These are phyloP conservation scores for Elsinoe fawcettii DNA, from an alignment of 2,329 filamentous ascomycete genomes.

Conservation along the genomic window DNA sequence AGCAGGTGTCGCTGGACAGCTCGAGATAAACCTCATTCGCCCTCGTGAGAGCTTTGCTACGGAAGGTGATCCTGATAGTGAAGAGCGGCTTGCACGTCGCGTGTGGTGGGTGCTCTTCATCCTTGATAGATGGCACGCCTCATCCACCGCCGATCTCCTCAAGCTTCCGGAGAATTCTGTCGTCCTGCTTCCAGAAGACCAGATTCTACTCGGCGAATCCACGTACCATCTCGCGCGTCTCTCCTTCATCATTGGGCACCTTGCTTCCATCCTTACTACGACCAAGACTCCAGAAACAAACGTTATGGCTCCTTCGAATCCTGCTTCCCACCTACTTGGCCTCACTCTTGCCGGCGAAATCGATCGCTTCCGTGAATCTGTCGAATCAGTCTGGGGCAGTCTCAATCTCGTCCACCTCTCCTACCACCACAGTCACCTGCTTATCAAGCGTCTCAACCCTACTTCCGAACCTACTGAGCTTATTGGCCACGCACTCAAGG, in stretches of 20 bases:
- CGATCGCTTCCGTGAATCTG: conserved; percentile 58
- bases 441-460: conserved; percentile 54
- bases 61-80: conserved; percentile 50
- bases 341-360: conserved; percentile 50
- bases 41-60: conserved; percentile 34
- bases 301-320: conserved; percentile 36
- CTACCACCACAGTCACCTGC: conserved; percentile 62
- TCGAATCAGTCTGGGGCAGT: conserved; percentile 46
- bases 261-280: conserved; percentile 41
- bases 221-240: conserved; percentile 59
- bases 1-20: conserved; percentile 56
- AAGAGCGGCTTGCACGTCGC: conserved; percentile 54
- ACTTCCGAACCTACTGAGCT: conserved; percentile 50
- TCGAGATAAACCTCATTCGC: conserved; percentile 51
- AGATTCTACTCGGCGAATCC: conserved; percentile 53
- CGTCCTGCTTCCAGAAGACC: conserved; percentile 53
- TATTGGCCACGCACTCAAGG: conserved; percentile 53
- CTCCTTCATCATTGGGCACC: conserved; percentile 51
- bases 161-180: conserved; percentile 57
- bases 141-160: conserved; percentile 55
- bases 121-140: conserved; percentile 65
- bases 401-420: conserved; percentile 57
- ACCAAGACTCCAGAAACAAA: conserved; percentile 39
- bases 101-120: conserved; percentile 67
- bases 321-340: conserved; percentile 39